Evolutionary conservation across 1,284 basidiomycete species (phyloP).

Genomic region (Exobasidium rhododendri): DNA sequence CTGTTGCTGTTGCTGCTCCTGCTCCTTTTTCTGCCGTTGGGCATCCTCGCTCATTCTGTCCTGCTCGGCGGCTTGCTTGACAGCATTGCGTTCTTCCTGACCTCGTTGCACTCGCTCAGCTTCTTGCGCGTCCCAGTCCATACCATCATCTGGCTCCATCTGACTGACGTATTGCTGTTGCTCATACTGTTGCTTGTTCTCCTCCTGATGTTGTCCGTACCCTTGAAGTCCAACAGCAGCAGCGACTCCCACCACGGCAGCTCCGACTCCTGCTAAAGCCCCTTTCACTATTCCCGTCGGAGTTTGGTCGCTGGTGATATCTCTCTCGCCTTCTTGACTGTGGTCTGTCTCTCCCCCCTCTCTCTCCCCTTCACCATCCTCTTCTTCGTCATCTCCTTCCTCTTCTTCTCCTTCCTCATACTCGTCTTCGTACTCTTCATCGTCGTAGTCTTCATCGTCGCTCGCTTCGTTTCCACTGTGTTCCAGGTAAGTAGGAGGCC

Average conservation of each 20-base stretch:
- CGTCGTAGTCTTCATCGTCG: constrained; percentile 41
- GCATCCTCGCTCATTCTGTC: not conserved
- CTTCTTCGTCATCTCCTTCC: constrained; percentile 22
- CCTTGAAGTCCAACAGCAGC: not conserved
- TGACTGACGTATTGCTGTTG: constrained; percentile 3
- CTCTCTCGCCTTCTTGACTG: constrained; percentile 28
- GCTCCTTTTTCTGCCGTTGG: not conserved
- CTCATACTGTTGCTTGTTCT: constrained; percentile 5
- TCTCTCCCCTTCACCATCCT: constrained; percentile 30
- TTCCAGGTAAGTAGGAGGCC: constrained; percentile 47
- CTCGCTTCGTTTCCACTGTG: constrained; percentile 50
- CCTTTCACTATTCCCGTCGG: not conserved
- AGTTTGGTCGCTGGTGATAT: constrained; percentile 24
- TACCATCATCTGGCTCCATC: constrained; percentile 60
- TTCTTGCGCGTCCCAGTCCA: constrained; percentile 59
- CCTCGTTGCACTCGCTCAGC: constrained; percentile 53
- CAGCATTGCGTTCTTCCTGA: constrained; percentile 25
- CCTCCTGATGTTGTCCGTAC: constrained; percentile 20
- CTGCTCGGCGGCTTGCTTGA: constrained; percentile 1
- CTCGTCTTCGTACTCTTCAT: constrained; percentile 35
- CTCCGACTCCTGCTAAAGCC: not conserved
- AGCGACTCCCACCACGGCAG: constrained; percentile 13
- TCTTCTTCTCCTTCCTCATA: constrained; percentile 23
- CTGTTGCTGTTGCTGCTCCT: not conserved
- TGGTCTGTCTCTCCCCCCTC: constrained; percentile 25